These are phyloP conservation scores for Coffea canephora DNA, from an alignment of 257 asterid species.

Conservation along the genomic window DNA sequence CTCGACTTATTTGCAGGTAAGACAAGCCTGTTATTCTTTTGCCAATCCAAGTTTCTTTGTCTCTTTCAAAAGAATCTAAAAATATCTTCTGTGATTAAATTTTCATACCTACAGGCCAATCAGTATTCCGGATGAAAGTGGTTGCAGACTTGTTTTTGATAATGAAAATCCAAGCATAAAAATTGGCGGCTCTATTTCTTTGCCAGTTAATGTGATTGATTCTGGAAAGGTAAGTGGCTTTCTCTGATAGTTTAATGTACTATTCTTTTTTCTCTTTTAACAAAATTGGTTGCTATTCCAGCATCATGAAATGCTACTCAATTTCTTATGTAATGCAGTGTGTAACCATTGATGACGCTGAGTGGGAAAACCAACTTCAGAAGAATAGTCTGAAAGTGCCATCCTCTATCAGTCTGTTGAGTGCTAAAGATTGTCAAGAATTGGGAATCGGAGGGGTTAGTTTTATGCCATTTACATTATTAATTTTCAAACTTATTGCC, in stretches of 20 bases:
- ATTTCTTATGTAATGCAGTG: constrained; percentile 40
- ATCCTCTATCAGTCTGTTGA: constrained; percentile 44
- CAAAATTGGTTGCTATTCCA: neutral
- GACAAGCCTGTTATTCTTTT: constrained; percentile 8
- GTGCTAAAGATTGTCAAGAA: constrained; percentile 30
- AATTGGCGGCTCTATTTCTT: constrained; percentile 39
- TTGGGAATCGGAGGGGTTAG: constrained; percentile 65
- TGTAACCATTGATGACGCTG: constrained; percentile 31
- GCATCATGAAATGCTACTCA: neutral
- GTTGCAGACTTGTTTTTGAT: constrained; percentile 40
- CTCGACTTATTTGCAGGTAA: constrained; percentile 71
- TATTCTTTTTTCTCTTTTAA: neutral
- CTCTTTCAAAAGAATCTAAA: neutral
- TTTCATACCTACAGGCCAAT: constrained; percentile 45
- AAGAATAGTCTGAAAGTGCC: constrained; percentile 40
- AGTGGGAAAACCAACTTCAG: constrained; percentile 46
- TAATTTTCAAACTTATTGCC: neutral
- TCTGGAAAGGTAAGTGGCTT: constrained; percentile 42
- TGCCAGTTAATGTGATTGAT: constrained; percentile 67
- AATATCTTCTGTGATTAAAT: neutral
- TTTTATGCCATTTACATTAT: constrained; percentile 13
- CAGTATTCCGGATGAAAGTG: constrained; percentile 41
- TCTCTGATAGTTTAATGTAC: constrained; percentile 10
- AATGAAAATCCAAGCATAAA: constrained; percentile 29
- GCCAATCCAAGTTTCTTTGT: neutral